Evolutionary conservation across 2,329 filamentous ascomycete genomes (phyloP), one percentile per base, ranked within the genome.

Genomic region (Proliferodiscus dingleyae): DNA sequence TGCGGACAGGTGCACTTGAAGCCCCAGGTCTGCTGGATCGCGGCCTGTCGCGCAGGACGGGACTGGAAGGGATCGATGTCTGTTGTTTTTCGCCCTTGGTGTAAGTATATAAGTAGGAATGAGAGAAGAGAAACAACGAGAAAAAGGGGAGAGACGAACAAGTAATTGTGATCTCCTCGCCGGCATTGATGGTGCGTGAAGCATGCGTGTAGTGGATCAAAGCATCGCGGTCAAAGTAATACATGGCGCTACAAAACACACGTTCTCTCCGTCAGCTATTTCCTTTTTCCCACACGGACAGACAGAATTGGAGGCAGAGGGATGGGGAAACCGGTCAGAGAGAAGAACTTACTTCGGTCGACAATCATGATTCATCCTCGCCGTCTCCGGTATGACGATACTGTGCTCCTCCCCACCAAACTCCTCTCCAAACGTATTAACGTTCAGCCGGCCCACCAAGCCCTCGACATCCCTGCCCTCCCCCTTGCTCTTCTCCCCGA

Each of bases 101-200:
- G n/a, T n/a, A n/a, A n/a, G n/a, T n/a, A n/a, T n/a, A n/a, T n/a
- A n/a, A n/a, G n/a, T n/a, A n/a, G 38, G 18, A 16, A 29, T 30
- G 19, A n/a, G 19, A 13, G 8, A 10, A 39, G 22, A 16, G 18
- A 9, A 5, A 37, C 3, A 37, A 36, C 18, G 7, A 36, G 15
- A 11, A 16, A 11, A 9, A 10, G 32, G 8, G 15, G 7, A n/a
- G 4, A 9, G 13, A 21, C 37, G 43, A 63, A 46, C 44, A 51
- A 9, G 62, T 61, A 15, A 68, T 59, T 4, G 64, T 68, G n/a
- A 70, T 56, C 51, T 70, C 67, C 46, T 70, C 68, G 0, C 66
- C 67, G 1, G 59, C 57, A 22, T 55, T 38, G 15, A 70, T 66
- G 29, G 33, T 36, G 33, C 33, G 33, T 11, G 33, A 36, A 15